Conservation (phyloP, 2,329 filamentous ascomycete genomes). For the Trichoderma sp. region DNA sequence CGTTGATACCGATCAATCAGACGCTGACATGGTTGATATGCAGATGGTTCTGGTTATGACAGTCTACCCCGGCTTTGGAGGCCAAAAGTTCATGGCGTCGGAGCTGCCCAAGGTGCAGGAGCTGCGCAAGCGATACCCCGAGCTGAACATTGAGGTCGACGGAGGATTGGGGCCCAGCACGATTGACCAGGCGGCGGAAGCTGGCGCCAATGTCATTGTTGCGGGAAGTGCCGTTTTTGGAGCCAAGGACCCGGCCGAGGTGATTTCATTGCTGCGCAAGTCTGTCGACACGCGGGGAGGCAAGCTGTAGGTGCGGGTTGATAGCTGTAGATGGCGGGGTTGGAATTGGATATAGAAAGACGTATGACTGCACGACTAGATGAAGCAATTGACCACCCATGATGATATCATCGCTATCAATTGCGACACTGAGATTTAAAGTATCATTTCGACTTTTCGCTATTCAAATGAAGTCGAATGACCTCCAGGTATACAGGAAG, state of each 20-base stretch:
- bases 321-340: conserved; percentile 40
- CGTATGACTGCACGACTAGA: conserved; percentile 12
- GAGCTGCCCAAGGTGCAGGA: conserved; percentile 92
- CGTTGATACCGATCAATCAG: background rate
- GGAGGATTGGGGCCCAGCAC: conserved; percentile 86
- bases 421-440: too few relatives aligned
- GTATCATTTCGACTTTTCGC: too few relatives aligned
- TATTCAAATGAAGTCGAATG: too few relatives aligned
- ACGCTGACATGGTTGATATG: background rate
- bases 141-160: conserved; percentile 96
- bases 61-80: conserved; percentile 94
- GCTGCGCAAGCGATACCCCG: conserved; percentile 79
- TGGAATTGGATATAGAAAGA: conserved; percentile 1
- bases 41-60: conserved; percentile 99
- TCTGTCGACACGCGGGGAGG: conserved; percentile 67
- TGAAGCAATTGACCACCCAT: background rate
- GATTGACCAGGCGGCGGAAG: conserved; percentile 90
- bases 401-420: background rate
- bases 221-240: conserved; percentile 96
- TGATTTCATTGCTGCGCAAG: conserved; percentile 79
- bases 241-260: conserved; percentile 81
- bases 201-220: conserved; percentile 96
- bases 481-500: background rate
- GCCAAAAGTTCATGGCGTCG: conserved; percentile 97
- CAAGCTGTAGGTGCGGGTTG: conserved; percentile 41